These are phyloP conservation scores for Phaseolus coccineus DNA, from an alignment of 331 rosid species.

Conservation along the genomic window DNA sequence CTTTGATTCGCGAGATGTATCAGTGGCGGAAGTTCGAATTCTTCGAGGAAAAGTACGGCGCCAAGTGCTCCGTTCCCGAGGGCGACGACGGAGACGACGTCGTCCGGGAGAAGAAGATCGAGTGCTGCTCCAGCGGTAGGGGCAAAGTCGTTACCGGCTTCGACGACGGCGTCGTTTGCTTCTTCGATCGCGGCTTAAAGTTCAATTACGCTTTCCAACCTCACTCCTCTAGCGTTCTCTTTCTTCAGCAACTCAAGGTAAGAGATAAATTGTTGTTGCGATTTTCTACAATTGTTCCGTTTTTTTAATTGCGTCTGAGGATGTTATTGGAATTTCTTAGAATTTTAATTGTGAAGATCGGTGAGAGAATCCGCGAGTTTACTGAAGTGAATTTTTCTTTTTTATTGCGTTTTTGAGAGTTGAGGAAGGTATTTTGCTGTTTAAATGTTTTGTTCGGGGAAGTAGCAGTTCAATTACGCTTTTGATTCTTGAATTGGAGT, in stretches of 20 bases:
- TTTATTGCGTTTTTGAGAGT: not conserved
- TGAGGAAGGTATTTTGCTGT: not conserved
- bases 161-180: constrained; percentile 74
- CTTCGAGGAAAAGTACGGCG: constrained; percentile 87
- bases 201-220: constrained; percentile 83
- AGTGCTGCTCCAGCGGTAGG: constrained; percentile 94
- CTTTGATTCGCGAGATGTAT: constrained; percentile 62
- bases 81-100: constrained; percentile 10
- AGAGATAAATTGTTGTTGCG: not conserved
- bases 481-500: not conserved
- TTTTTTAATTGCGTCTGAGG: not conserved
- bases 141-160: constrained; percentile 92
- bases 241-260: constrained; percentile 98
- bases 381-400: not conserved
- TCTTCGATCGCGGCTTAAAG: constrained; percentile 91
- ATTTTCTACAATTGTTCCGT: not conserved
- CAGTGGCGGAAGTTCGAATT: constrained; percentile 99
- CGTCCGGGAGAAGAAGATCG: constrained; percentile 48
- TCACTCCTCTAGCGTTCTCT: constrained; percentile 79
- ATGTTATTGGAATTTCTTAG: not conserved
- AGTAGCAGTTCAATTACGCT: not conserved
- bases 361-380: not conserved
- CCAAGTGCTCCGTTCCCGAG: constrained; percentile 75
- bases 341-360: not conserved
- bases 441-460: not conserved